Evolutionary conservation across 805 yeast genomes (phyloP).

Genomic region (Priceomyces fermenticarens): DNA sequence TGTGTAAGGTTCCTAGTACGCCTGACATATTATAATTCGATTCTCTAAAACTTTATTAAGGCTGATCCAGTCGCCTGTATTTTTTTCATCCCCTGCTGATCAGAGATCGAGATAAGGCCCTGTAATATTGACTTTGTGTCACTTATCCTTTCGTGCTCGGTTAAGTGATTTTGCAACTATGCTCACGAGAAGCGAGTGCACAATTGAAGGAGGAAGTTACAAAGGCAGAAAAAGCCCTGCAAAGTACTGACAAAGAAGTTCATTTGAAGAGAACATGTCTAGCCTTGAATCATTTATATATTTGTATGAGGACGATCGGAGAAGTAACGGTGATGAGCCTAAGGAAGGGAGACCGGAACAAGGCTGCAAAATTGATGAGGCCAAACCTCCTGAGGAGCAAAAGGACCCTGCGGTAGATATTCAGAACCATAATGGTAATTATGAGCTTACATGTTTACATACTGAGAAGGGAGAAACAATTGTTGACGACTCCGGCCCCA

Average conservation of each 20-base stretch:
- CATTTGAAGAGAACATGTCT: neutral
- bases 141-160: neutral
- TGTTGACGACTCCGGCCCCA: neutral
- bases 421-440: neutral
- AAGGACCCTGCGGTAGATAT: neutral
- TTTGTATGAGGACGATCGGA: neutral
- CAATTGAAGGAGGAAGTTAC: too few relatives aligned
- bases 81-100: neutral
- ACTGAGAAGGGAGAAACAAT: neutral
- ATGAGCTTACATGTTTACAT: neutral
- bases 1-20: neutral
- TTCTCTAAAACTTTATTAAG: too few relatives aligned
- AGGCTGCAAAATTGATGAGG: neutral
- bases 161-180: too few relatives aligned
- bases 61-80: too few relatives aligned
- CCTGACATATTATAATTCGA: too few relatives aligned
- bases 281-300: neutral
- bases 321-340: too few relatives aligned
- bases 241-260: too few relatives aligned
- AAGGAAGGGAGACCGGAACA: too few relatives aligned
- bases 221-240: too few relatives aligned
- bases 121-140: neutral
- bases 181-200: too few relatives aligned
- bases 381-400: neutral
- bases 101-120: conserved; percentile 2